phyloP scores from a whole-genome alignment of 257 asterid genomes.

The Solanum dulcamara region DNA sequence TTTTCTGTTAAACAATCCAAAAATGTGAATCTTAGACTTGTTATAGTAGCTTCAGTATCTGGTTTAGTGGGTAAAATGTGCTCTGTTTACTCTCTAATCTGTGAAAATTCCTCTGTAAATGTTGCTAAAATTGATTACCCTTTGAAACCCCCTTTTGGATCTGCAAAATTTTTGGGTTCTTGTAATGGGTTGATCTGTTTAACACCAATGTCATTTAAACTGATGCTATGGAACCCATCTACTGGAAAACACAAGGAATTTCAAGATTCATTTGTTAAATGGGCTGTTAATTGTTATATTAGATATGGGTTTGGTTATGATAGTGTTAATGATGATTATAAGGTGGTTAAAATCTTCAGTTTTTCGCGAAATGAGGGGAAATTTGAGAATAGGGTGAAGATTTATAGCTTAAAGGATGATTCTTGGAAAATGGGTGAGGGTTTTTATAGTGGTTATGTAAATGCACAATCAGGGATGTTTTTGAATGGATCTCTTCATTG shows the following conservation, averaged over 20 bases:
- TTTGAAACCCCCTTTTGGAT: neutral
- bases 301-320: constrained; percentile 46
- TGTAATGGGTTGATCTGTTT: constrained; percentile 48
- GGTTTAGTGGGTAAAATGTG: constrained; percentile 3
- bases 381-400: neutral
- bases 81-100: constrained; percentile 17
- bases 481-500: constrained; percentile 19
- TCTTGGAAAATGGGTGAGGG: constrained; percentile 13
- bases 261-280: constrained; percentile 19
- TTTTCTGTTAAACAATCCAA: neutral
- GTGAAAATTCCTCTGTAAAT: constrained; percentile 9
- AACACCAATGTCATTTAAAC: neutral
- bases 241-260: constrained; percentile 22
- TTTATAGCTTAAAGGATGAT: constrained; percentile 14
- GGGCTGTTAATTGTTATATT: neutral
- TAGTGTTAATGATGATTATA: constrained; percentile 25
- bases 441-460: neutral
- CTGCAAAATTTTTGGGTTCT: constrained; percentile 28
- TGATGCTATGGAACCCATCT: constrained; percentile 42
- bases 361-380: neutral
- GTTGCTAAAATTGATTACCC: constrained; percentile 5
- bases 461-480: constrained; percentile 3
- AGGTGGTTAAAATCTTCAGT: constrained; percentile 11
- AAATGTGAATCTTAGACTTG: neutral
- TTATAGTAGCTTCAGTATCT: neutral